Conservation (phyloP, 1,139 yeast species). For the Suhomyces kunorum region DNA sequence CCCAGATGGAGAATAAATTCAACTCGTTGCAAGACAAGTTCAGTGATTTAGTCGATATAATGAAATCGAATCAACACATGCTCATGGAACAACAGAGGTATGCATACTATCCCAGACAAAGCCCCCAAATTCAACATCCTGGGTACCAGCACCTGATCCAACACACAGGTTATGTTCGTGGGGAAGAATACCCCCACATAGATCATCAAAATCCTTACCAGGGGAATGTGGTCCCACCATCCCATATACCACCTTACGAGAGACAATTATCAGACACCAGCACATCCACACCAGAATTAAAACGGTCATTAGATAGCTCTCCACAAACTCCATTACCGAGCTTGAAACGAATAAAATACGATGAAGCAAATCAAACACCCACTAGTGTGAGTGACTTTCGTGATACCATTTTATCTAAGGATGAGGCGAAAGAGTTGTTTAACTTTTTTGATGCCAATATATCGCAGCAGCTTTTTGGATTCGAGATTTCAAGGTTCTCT, state of each 20-base stretch:
- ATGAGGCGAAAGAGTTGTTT: constrained; percentile 54
- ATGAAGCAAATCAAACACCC: background rate
- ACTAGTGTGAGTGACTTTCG: constrained; percentile 33
- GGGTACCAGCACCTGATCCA: background rate
- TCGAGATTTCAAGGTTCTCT: constrained; percentile 54
- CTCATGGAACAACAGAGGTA: constrained; percentile 25
- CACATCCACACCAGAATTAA: constrained; percentile 2
- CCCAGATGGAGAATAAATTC: constrained; percentile 47
- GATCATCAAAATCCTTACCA: constrained; percentile 3
- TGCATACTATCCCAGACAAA: constrained; percentile 1
- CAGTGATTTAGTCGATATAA: constrained; percentile 42
- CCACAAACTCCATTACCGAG: background rate
- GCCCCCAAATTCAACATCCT: constrained; percentile 2
- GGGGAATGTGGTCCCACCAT: background rate
- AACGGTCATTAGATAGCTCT: background rate
- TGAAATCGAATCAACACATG: constrained; percentile 35
- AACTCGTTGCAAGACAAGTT: constrained; percentile 49
- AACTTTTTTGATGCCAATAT: constrained; percentile 55
- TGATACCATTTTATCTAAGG: constrained; percentile 33
- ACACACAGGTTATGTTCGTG: background rate
- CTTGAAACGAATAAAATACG: background rate
- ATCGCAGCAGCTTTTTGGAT: constrained; percentile 67
- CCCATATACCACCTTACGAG: background rate
- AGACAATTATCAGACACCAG: constrained; percentile 1
- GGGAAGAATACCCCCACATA: background rate